These are phyloP conservation scores for Saussurea involucrata DNA, from an alignment of 129 eudicot species.

Conservation along the genomic window DNA sequence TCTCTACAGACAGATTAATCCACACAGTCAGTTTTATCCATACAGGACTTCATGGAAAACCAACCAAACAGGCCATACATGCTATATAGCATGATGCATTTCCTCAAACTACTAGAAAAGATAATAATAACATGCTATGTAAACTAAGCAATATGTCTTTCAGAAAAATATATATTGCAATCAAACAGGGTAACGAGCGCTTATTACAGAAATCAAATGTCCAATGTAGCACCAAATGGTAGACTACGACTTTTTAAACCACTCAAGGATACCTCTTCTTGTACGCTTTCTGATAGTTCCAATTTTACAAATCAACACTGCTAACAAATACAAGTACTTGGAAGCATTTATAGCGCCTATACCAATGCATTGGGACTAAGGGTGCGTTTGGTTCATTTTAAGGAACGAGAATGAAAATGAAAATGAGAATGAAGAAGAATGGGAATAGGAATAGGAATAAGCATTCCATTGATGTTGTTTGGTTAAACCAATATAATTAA, in stretches of 20 bases:
- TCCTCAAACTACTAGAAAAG: background rate
- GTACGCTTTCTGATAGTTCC: background rate
- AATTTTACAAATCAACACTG: background rate
- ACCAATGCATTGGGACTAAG: background rate
- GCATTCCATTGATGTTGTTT: too few species aligned
- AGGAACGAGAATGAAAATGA: too few species aligned
- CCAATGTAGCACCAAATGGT: background rate
- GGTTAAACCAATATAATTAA: too few species aligned
- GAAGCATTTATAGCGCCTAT: background rate
- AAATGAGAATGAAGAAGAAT: too few species aligned
- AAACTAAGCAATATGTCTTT: background rate
- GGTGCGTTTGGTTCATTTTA: too few species aligned
- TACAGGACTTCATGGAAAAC: too few species aligned
- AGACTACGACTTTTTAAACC: background rate
- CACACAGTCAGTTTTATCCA: too few species aligned
- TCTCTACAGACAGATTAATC: too few species aligned
- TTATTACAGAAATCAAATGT: background rate
- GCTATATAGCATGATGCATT: background rate
- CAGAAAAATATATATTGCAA: background rate
- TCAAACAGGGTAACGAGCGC: background rate
- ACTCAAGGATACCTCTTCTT: background rate
- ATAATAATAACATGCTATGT: background rate
- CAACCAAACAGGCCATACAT: too few species aligned
- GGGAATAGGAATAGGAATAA: too few species aligned
- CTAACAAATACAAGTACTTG: background rate